Evolutionary conservation across 805 yeast genomes (phyloP).

Genomic region (Debaryomyces maramus): DNA sequence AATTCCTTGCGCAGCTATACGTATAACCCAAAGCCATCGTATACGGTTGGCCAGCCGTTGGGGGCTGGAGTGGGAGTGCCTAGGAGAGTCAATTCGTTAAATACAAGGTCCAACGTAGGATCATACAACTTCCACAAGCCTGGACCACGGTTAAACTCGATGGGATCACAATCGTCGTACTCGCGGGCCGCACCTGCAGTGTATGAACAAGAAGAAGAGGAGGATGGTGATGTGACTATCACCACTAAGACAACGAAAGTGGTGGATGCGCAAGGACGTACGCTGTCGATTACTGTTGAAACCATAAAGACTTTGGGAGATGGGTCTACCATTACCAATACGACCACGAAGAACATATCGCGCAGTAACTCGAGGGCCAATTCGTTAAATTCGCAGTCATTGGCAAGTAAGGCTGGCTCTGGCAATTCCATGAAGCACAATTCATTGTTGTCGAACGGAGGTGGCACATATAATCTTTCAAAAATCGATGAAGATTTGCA

Average conservation of each 20-base stretch:
- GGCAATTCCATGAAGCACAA: constrained; percentile 21
- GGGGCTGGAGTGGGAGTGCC: constrained; percentile 2
- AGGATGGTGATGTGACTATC: constrained; percentile 25
- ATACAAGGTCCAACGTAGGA: constrained; percentile 7
- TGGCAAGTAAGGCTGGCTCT: constrained; percentile 6
- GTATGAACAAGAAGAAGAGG: constrained; percentile 15
- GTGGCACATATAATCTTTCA: constrained; percentile 23
- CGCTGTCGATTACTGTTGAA: constrained; percentile 17
- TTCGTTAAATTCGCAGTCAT: constrained; percentile 18
- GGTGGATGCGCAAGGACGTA: constrained; percentile 40
- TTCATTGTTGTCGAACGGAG: constrained; percentile 13
- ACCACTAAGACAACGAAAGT: constrained; percentile 46
- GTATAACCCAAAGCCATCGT: constrained; percentile 42
- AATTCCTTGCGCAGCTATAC: constrained; percentile 37
- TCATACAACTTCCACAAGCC: constrained; percentile 1
- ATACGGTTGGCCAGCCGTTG: constrained; percentile 31
- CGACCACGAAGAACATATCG: constrained; percentile 41
- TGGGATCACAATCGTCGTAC: constrained; percentile 9
- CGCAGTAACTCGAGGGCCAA: constrained; percentile 34
- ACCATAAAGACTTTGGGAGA: constrained; percentile 28
- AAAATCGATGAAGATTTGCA: constrained; percentile 46
- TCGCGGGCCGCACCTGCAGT: constrained; percentile 7
- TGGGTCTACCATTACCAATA: constrained; percentile 44
- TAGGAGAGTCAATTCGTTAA: constrained; percentile 22
- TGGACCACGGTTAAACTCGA: constrained; percentile 9